These are phyloP conservation scores for Zygoascus flipseniorum DNA, from an alignment of 805 yeast species.

Conservation along the genomic window DNA sequence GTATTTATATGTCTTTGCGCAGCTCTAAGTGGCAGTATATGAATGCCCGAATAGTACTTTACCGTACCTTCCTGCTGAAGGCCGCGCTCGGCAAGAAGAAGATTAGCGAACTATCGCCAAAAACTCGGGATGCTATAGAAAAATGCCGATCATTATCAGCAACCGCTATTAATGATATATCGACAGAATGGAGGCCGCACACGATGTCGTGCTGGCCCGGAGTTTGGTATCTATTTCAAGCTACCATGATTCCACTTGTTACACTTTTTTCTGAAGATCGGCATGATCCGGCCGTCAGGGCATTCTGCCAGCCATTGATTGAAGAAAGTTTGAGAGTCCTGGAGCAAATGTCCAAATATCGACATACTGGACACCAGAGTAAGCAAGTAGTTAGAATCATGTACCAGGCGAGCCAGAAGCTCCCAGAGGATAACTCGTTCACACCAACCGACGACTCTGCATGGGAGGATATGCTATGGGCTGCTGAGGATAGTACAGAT, in stretches of 20 bases:
- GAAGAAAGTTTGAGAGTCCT: no score
- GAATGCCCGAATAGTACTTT: neutral
- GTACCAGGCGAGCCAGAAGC: no score
- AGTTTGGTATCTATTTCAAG: slow-evolving; percentile 2
- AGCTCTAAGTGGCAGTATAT: neutral
- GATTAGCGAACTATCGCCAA: neutral
- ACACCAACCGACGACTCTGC: no score
- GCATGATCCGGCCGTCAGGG: neutral
- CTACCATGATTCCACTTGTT: neutral
- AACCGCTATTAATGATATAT: neutral
- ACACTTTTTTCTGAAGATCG: slow-evolving; percentile 1
- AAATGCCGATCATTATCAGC: neutral
- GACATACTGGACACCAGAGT: no score
- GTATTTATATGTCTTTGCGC: neutral
- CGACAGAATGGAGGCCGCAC: neutral
- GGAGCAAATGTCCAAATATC: no score
- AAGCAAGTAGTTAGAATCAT: no score
- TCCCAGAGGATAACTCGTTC: no score
- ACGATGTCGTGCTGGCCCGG: slow-evolving; percentile 2
- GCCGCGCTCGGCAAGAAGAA: neutral
- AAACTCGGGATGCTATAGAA: neutral
- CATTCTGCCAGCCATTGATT: no score
- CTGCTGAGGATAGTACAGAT: no score
- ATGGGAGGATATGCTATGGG: no score
- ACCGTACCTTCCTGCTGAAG: neutral